Conservation (phyloP, 2,329 filamentous ascomycete species). For the Aspergillus calidoustus region DNA sequence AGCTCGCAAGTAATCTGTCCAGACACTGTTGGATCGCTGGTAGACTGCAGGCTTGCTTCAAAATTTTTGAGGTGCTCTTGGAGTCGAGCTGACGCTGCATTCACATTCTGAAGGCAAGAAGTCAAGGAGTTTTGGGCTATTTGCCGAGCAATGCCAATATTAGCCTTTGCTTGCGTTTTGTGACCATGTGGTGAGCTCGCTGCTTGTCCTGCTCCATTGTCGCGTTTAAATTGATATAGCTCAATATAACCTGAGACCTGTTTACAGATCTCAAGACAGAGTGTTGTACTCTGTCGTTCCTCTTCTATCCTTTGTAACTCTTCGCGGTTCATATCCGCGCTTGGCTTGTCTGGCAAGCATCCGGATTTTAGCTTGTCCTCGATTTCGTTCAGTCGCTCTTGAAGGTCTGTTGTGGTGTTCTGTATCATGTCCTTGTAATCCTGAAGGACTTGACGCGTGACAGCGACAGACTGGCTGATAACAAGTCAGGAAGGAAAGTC, state of each 20-base stretch:
- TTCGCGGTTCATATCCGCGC: neutral
- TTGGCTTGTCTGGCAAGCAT: neutral
- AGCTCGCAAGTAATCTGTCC: constrained; percentile 19
- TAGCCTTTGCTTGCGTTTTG: neutral
- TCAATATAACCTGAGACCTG: constrained; percentile 39
- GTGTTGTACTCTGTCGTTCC: constrained; percentile 40
- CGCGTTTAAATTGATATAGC: constrained; percentile 22
- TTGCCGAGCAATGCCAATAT: neutral
- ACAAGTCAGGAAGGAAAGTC: neutral
- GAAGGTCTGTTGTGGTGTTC: constrained; percentile 39
- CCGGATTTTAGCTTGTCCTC: constrained; percentile 30
- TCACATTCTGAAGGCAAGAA: constrained; percentile 4
- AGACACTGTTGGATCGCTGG: neutral
- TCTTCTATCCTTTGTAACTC: constrained; percentile 30
- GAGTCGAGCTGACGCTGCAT: constrained; percentile 19
- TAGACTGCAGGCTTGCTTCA: constrained; percentile 2
- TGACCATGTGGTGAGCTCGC: neutral
- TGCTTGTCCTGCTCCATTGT: neutral
- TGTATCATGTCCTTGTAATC: constrained; percentile 41
- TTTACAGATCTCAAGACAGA: constrained; percentile 41
- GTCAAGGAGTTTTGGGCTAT: constrained; percentile 6
- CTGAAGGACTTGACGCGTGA: constrained; percentile 31
- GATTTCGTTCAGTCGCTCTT: constrained; percentile 38
- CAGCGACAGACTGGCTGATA: constrained; percentile 24
- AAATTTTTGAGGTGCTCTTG: constrained; percentile 10